phyloP scores from a whole-genome alignment of 768 basidiomycete species.

The Mycena rosella region DNA sequence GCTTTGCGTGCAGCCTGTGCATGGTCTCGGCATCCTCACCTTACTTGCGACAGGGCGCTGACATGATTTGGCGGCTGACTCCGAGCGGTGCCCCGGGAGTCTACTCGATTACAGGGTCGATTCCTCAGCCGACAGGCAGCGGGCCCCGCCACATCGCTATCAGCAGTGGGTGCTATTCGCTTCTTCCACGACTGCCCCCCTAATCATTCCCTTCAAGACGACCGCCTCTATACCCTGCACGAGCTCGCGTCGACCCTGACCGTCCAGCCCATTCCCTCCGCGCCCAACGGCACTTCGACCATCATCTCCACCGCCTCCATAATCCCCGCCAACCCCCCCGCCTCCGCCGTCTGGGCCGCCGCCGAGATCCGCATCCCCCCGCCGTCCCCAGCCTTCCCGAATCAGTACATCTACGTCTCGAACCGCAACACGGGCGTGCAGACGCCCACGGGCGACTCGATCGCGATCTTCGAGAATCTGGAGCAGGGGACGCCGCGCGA shows the following conservation, averaged over 20 bases:
- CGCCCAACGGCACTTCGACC: conserved; percentile 55
- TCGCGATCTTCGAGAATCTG: conserved; percentile 63
- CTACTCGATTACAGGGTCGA: conserved; percentile 70
- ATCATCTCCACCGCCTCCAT: conserved; percentile 55
- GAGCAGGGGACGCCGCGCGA: conserved; percentile 46
- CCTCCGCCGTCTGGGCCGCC: conserved; percentile 54
- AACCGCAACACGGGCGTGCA: conserved; percentile 59
- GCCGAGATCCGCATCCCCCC: conserved; percentile 61
- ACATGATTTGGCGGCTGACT: conserved; percentile 77
- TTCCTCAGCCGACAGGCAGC: conserved; percentile 71
- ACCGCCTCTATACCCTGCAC: conserved; percentile 58
- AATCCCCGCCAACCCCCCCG: conserved; percentile 52
- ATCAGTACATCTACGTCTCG: conserved; percentile 57
- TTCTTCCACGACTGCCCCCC: background rate
- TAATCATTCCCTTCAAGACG: conserved; percentile 44
- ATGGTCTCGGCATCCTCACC: background rate
- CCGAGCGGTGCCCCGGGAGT: conserved; percentile 55
- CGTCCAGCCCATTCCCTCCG: conserved; percentile 55
- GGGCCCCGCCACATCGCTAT: conserved; percentile 70
- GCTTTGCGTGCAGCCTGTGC: conserved; percentile 29
- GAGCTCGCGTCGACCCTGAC: conserved; percentile 60
- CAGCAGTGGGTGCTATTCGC: conserved; percentile 43
- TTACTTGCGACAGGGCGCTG: conserved; percentile 64
- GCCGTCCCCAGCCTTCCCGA: conserved; percentile 48
- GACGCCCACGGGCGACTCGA: conserved; percentile 58